These are phyloP conservation scores for Kwoniella botswanensis DNA, from an alignment of 768 basidiomycete species.

Conservation along the genomic window DNA sequence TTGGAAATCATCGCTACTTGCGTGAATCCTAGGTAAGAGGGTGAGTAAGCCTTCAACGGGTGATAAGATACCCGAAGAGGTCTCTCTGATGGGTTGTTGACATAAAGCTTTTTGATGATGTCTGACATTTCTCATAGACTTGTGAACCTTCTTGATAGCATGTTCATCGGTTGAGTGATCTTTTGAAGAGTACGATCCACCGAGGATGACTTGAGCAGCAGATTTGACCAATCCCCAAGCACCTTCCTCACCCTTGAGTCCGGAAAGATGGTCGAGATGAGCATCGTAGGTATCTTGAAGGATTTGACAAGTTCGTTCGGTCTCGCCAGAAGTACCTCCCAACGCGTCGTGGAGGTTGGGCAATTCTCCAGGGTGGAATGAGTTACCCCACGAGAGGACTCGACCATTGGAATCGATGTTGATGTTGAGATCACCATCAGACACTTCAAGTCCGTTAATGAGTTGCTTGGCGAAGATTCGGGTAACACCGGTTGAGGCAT, in stretches of 20 bases:
- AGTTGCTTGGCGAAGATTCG: conserved; percentile 87
- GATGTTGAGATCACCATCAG: conserved; percentile 89
- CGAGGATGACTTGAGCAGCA: conserved; percentile 43
- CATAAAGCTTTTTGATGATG: conserved; percentile 44
- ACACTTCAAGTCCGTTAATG: conserved; percentile 83
- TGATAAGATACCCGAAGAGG: conserved; percentile 25
- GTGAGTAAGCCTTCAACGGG: conserved; percentile 42
- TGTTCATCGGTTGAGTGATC: conserved; percentile 27
- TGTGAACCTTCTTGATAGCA: conserved; percentile 32
- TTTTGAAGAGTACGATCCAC: conserved; percentile 19
- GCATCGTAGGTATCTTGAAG: conserved; percentile 34
- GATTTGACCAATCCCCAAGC: conserved; percentile 51
- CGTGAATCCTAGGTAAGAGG: conserved; percentile 48
- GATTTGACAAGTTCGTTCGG: conserved; percentile 34
- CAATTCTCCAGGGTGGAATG: conserved; percentile 74
- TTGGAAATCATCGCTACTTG: conserved; percentile 17
- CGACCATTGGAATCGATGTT: conserved; percentile 79
- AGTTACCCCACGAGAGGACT: conserved; percentile 85
- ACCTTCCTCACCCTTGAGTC: conserved; percentile 38
- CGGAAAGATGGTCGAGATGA: conserved; percentile 35
- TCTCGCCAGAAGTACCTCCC: conserved; percentile 29
- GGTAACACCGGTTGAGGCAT: conserved; percentile 79
- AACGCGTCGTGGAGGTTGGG: conserved; percentile 60
- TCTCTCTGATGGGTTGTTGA: conserved; percentile 18
- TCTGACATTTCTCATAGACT: conserved; percentile 34